phyloP scores from a whole-genome alignment of 2,329 filamentous ascomycete genomes.

The Claviceps sp. region DNA sequence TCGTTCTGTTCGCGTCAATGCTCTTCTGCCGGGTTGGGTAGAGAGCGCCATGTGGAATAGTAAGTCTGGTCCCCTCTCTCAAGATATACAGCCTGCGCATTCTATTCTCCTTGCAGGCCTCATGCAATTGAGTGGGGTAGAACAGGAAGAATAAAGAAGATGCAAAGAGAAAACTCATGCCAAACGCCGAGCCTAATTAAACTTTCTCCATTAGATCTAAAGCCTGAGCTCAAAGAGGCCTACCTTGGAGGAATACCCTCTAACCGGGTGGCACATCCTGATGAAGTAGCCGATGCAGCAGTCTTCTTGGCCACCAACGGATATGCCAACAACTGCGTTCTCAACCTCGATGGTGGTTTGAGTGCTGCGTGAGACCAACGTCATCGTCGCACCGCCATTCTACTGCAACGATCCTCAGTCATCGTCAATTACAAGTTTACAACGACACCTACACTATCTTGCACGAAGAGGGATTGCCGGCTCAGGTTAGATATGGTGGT shows the following conservation, averaged over 20 bases:
- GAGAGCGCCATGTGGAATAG: constrained; percentile 66
- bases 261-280: constrained; percentile 50
- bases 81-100: constrained; percentile 1
- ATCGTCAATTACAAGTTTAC: constrained; percentile 49
- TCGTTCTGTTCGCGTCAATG: constrained; percentile 59
- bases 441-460: constrained; percentile 47
- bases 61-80: constrained; percentile 25
- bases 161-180: neutral
- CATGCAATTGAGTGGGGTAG: neutral
- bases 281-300: constrained; percentile 72
- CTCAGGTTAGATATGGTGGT: constrained; percentile 98
- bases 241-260: constrained; percentile 43
- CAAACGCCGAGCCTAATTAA: constrained; percentile 17
- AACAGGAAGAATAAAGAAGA: neutral
- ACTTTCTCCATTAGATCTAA: constrained; percentile 23
- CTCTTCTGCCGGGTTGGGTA: constrained; percentile 72
- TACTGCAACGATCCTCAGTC: neutral
- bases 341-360: constrained; percentile 76
- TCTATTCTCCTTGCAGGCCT: neutral
- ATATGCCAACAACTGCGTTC: constrained; percentile 76
- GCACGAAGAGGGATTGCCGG: constrained; percentile 69
- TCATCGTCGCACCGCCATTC: neutral
- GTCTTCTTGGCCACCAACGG: constrained; percentile 63
- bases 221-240: constrained; percentile 22
- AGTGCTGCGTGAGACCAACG: constrained; percentile 42